Evolutionary conservation across 1,284 basidiomycete genomes (phyloP), one percentile per base, ranked within the genome.

Genomic region (Ganoderma meredithae): DNA sequence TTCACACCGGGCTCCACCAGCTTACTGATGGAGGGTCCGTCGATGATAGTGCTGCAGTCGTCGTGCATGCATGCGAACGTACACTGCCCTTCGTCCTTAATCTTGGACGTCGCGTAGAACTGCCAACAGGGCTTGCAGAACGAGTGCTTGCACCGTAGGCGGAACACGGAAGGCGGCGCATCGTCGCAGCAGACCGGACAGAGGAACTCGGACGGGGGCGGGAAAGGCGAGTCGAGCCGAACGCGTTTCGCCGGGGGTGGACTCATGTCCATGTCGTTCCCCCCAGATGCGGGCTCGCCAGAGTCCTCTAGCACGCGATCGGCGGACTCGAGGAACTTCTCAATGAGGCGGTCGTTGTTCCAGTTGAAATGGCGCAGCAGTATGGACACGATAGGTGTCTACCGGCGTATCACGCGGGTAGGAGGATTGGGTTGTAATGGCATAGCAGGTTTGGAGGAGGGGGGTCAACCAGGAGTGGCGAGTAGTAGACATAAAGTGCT

Each of bases 21-120:
- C 53, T 80, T 77, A 62, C 82, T 80, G 15, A 89, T 81, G 0
- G 83, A 81, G 59, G 81, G 81, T 62, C 83, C 83, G 59, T 84
- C 81, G 12, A 91, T 83, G 19, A 86, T 79, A 43, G 86, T 81
- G 60, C 80, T 80, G 77, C 90, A 92, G 41, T 85, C 85, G 63
- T 82, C 84, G 71, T 85, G 84, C 89, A 92, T 90, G 79, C 90
- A 92, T 71, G 88, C 84, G 65, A 92, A 78, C 25, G 84, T 81
- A 69, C 84, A 87, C 74, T 90, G 88, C 52, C 88, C 88, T 69
- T 91, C 88, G 49, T 83, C 82, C 74, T 81, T 83, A 71, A 92
- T 81, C 80, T 91, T 90, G 17, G 82, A 81, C 52, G 81, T 79
- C n/a, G 88, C 74, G 72, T 91, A 91, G 60, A 83, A 82, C 65